These are phyloP conservation scores for Metarhizium anisopliae DNA, from an alignment of 2,329 filamentous ascomycete species.

Conservation along the genomic window DNA sequence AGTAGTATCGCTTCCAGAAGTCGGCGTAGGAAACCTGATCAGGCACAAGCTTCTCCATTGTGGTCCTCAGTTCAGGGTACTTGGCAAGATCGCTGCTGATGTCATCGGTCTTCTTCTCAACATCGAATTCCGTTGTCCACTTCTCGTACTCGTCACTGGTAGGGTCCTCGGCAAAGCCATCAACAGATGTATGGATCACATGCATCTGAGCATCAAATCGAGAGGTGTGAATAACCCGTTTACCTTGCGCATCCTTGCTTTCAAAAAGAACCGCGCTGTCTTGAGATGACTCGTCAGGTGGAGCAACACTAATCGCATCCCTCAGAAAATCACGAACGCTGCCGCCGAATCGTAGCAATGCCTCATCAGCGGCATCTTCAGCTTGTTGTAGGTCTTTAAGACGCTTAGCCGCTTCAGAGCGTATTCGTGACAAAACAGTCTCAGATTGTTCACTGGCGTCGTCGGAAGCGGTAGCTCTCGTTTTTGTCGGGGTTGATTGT, in stretches of 20 bases:
- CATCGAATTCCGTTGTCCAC: slow-evolving; percentile 69
- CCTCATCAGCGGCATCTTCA: slow-evolving; percentile 94
- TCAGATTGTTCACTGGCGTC: slow-evolving; percentile 39
- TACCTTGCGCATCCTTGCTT: slow-evolving; percentile 82
- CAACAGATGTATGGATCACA: slow-evolving; percentile 78
- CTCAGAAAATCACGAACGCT: slow-evolving; percentile 84
- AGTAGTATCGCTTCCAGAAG: slow-evolving; percentile 96
- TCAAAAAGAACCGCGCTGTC: slow-evolving; percentile 74
- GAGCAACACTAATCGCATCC: slow-evolving; percentile 82
- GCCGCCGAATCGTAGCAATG: slow-evolving; percentile 80
- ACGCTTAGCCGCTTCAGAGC: slow-evolving; percentile 68
- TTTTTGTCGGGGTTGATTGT: slow-evolving; percentile 38
- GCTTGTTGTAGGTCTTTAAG: slow-evolving; percentile 84
- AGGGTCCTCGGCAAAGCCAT: slow-evolving; percentile 78
- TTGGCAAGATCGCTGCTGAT: slow-evolving; percentile 76
- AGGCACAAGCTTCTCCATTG: slow-evolving; percentile 96
- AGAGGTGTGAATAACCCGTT: slow-evolving; percentile 88
- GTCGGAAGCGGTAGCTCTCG: slow-evolving; percentile 29
- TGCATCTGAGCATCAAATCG: slow-evolving; percentile 93
- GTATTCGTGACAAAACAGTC: slow-evolving; percentile 67
- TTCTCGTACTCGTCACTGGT: slow-evolving; percentile 62
- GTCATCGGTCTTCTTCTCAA: slow-evolving; percentile 74
- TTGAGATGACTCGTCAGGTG: slow-evolving; percentile 49
- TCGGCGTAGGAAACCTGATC: slow-evolving; percentile 78
- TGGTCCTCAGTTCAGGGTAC: slow-evolving; percentile 73